These are phyloP conservation scores for Umbelopsis sp. DNA, from an alignment of 192 early-diverging fungal species.

Conservation along the genomic window DNA sequence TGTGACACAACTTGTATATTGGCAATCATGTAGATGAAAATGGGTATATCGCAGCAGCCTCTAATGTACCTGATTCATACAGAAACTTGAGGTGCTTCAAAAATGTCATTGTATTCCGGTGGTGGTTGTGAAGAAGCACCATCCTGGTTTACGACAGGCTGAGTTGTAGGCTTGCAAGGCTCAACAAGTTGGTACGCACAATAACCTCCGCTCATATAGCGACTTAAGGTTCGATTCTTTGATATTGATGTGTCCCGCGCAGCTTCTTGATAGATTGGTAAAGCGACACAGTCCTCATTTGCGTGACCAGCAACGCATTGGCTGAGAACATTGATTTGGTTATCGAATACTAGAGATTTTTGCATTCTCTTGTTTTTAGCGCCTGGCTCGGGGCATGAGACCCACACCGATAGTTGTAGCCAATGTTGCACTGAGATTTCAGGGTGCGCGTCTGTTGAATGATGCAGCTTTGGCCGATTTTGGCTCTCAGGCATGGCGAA, in stretches of 20 bases:
- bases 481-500: neutral
- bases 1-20: no score
- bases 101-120: neutral
- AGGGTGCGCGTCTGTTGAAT: neutral
- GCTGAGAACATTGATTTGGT: slow-evolving; percentile 5
- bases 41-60: no score
- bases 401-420: neutral
- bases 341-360: neutral
- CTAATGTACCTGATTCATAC: neutral
- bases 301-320: slow-evolving; percentile 20
- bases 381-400: neutral
- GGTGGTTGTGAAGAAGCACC: neutral
- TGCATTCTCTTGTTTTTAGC: neutral
- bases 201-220: neutral
- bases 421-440: slow-evolving; percentile 16
- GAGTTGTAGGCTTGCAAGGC: neutral
- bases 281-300: slow-evolving; percentile 15
- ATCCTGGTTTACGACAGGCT: neutral
- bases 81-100: neutral
- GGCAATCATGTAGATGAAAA: no score
- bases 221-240: neutral
- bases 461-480: neutral
- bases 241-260: neutral
- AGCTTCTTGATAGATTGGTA: neutral
- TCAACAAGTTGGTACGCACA: slow-evolving; percentile 8